Base-by-base conservation (phyloP, 2,329 filamentous ascomycete genomes). In the Myrmaecium sp. region DNA sequence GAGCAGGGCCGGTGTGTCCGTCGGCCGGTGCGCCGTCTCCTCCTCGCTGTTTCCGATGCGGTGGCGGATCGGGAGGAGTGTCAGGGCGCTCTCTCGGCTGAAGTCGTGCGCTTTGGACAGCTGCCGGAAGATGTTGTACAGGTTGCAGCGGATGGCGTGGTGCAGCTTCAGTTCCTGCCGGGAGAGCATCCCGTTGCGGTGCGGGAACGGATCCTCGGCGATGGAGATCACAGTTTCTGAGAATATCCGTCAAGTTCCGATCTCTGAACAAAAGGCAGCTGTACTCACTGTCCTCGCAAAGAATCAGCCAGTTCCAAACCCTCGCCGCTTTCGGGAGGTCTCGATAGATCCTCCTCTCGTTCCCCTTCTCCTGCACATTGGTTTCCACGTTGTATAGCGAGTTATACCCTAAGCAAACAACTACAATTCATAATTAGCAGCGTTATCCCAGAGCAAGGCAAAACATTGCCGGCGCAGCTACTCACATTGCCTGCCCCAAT, bases 331-430 rank as follows among this genome's bases (percentile, higher is more conserved):
- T 49, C 5, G 62, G 64, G 6, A 58, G 34, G 21, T 54, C 49
- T 16, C 34, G 39, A 11, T 34, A 36, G 6, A 41, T 38, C n/a
- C 39, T 38, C 37, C n/a, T 44, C 33, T 17, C 42, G 34, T 29
- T 19, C 27, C 26, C 21, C 26, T 26, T 11, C 8, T 30, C 11
- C 18, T 31, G 3, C 17, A 8, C 14, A 24, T 12, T 9, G 14
- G 23, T 29, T 21, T 10, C 25, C 26, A 55, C 40, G 28, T 54
- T 49, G 34, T 65, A 67, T 33, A 66, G 60, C 50, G 59, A 76
- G 44, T 81, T 81, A 40, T 74, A 79, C 14, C 77, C 77, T 21
- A 81, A 55, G 38, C 74, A 80, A 2, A 79, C 57, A 38, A 71
- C 71, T 76, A 27, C 5, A n/a, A n/a, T n/a, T n/a, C n/a, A n/a